Base-by-base conservation (phyloP, 148 eudicot species). In the Fagopyrum esculentum region DNA sequence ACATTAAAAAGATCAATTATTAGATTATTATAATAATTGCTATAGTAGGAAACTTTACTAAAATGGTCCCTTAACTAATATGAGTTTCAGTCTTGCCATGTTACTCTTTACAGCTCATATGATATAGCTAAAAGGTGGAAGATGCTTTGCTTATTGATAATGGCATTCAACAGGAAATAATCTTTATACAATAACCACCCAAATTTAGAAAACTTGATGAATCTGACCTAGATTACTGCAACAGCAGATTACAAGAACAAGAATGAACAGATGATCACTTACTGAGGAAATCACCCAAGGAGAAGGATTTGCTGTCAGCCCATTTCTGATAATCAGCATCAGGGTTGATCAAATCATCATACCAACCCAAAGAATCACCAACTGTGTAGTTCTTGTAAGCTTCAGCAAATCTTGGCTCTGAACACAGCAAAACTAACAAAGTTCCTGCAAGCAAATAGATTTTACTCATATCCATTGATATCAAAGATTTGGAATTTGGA, bases 281-380 rank as follows among this genome's bases (percentile, higher is more conserved):
- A 93, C 98, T 83, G 80, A 94, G 98, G 77, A 91, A 94, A 86
- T 94, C 98, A 57, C 98, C 98, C 79, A 94, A 82, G 78, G 84
- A 78, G 89, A 91, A 94, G 72, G 79, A 75, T 48, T 91, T 91
- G 64, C 19, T 77, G 80, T 84, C 74, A 79, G 73, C 88, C 98
- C 98, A 94, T 80, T 88, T 86, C 10, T 83, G 87, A 78, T 94
- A 94, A 74, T 91, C 81, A n/a, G 83, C 79, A 57, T 45, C 75
- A 49, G 96, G 87, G 59, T 91, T 91, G 0, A 77, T 81, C 59
- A 79, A 86, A 19, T 74, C 80, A 69, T 91, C 98, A 81, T 73
- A 90, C 98, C 98, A 94, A 4, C 98, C 98, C 72, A 85, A 72
- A 16, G 90, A 85, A 61, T 85, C 93, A 6, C 98, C 98, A 74